Conservation (phyloP, 495 filamentous ascomycete species). For the Tuber umbilicatum region DNA sequence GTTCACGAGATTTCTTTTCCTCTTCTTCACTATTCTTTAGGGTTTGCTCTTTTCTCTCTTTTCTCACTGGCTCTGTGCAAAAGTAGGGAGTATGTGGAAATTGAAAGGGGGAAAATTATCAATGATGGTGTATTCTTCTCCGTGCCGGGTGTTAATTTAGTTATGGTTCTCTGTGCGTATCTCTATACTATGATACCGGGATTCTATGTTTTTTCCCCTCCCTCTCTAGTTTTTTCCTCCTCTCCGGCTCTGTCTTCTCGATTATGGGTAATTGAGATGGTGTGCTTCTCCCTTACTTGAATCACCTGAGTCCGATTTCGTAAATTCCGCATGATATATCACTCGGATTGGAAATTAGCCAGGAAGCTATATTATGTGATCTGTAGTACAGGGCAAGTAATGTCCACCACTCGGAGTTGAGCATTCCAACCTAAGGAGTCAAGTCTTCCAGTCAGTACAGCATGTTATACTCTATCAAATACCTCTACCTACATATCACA, state of each 20-base stretch:
- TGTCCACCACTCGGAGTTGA: neutral
- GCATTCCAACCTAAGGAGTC: neutral
- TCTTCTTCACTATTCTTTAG: conserved; percentile 4
- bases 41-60: conserved; percentile 9
- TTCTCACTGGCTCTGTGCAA: neutral
- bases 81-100: neutral
- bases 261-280: neutral
- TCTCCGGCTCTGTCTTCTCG: neutral
- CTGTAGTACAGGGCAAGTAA: neutral
- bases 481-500: neutral
- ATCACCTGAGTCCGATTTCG: neutral
- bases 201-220: neutral
- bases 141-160: neutral
- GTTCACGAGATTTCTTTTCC: conserved; percentile 6
- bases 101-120: neutral
- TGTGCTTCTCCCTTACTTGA: neutral
- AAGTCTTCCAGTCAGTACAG: neutral
- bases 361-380: neutral
- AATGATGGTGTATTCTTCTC: neutral
- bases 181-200: neutral
- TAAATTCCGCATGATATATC: neutral
- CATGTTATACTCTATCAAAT: conserved; percentile 1
- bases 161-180: neutral
- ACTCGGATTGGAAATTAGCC: neutral
- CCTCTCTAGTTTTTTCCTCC: too few species aligned